These are phyloP conservation scores for Colletotrichum zoysiae DNA, from an alignment of 2,329 filamentous ascomycete species.

Conservation along the genomic window DNA sequence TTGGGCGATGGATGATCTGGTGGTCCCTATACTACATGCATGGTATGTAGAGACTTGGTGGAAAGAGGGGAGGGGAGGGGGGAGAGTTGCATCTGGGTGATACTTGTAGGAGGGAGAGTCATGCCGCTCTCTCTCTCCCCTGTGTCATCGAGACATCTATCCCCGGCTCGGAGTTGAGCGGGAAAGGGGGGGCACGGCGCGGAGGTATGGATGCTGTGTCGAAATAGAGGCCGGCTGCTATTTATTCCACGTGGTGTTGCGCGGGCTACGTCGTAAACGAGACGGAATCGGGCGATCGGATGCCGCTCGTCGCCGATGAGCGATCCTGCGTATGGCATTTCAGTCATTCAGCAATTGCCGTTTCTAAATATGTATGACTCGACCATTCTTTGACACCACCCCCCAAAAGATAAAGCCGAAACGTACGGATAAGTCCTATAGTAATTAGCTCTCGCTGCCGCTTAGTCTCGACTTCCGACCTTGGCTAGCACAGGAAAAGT, in stretches of 20 bases:
- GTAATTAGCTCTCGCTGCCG: neutral
- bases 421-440: neutral
- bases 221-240: neutral
- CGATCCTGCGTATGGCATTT: neutral
- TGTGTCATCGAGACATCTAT: slow-evolving; percentile 25
- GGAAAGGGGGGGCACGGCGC: neutral
- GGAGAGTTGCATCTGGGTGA: slow-evolving; percentile 16
- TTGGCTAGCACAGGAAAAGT: slow-evolving; percentile 11
- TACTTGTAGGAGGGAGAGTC: slow-evolving; percentile 32
- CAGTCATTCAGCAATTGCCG: neutral
- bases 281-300: slow-evolving; percentile 11
- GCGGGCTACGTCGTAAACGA: neutral
- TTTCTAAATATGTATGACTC: slow-evolving; percentile 9
- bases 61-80: neutral
- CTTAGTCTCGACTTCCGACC: slow-evolving; percentile 5
- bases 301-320: neutral
- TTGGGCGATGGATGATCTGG: slow-evolving; percentile 11
- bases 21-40: neutral
- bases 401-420: slow-evolving; percentile 10
- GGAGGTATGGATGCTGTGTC: neutral
- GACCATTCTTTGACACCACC: slow-evolving; percentile 3
- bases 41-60: neutral
- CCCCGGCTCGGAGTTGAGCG: slow-evolving; percentile 9
- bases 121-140: slow-evolving; percentile 9
- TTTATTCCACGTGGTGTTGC: neutral